These are phyloP conservation scores for Grosmannia serpens DNA, from an alignment of 2,329 filamentous ascomycete species.

Conservation along the genomic window DNA sequence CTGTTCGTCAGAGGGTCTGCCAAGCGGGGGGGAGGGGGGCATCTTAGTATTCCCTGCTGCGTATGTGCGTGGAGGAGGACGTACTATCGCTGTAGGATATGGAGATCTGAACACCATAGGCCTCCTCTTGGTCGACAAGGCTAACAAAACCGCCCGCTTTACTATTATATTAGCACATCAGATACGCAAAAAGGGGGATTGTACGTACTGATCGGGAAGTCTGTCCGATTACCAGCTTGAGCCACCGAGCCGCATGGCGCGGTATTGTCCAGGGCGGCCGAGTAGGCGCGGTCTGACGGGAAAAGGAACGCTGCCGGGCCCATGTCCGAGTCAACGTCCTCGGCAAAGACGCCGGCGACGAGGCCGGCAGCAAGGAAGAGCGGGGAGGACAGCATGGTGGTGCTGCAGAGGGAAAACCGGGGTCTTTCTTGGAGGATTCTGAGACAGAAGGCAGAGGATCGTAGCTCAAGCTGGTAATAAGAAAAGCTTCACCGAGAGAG, in stretches of 20 bases:
- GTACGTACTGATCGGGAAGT: constrained; percentile 36
- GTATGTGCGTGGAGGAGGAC: no score
- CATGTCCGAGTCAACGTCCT: constrained; percentile 24
- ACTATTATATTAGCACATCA: background rate
- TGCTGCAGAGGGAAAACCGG: no score
- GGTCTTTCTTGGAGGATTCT: no score
- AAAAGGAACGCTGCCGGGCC: constrained; percentile 43
- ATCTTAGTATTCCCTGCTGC: no score
- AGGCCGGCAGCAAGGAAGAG: background rate
- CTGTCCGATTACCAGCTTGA: constrained; percentile 32
- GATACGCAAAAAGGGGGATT: background rate
- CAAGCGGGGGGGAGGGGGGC: no score
- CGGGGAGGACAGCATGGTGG: background rate
- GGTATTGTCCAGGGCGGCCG: constrained; percentile 34
- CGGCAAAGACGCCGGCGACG: background rate
- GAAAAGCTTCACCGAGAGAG: no score
- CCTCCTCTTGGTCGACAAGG: constrained; percentile 7
- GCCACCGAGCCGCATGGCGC: constrained; percentile 38
- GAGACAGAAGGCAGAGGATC: no score
- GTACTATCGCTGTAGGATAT: constrained; percentile 25
- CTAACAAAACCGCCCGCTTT: constrained; percentile 7
- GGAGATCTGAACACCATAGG: constrained; percentile 6
- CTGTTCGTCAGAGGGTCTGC: constrained; percentile 18
- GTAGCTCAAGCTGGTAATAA: no score
- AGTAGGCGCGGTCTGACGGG: constrained; percentile 40